Percentiles rank a stretch among this genome's conserved stretches.
These are phyloP conservation scores for Epichloe sibirici DNA, from an alignment of 2,329 filamentous ascomycete genomes.

Conservation along the genomic window DNA sequence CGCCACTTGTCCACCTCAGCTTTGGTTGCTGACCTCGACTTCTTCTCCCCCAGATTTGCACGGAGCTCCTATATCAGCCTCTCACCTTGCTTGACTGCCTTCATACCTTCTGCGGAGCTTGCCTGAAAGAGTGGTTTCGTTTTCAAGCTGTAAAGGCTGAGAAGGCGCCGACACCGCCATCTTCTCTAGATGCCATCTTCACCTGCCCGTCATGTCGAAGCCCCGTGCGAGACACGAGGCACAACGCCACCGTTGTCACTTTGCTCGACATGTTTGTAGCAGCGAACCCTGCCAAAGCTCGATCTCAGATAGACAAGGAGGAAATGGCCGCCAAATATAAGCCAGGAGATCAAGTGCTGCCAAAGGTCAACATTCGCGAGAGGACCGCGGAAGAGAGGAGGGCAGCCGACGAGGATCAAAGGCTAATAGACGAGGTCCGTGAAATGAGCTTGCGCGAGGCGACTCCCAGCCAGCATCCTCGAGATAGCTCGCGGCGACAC, in stretches of 20 bases:
- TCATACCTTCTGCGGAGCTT: constrained; percentile 92
- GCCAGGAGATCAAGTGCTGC: constrained; percentile 70
- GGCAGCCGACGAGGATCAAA: constrained; percentile 53
- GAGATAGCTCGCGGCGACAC: constrained; percentile 17
- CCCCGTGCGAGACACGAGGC: constrained; percentile 70
- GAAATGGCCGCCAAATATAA: constrained; percentile 68
- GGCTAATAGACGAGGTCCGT: constrained; percentile 58
- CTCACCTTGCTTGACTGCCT: constrained; percentile 86
- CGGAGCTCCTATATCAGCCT: constrained; percentile 84
- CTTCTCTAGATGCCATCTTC: constrained; percentile 43
- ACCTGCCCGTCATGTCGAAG: constrained; percentile 92
- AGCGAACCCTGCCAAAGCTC: constrained; percentile 65
- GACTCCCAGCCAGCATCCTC: constrained; percentile 32
- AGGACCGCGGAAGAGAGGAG: constrained; percentile 41
- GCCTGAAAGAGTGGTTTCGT: constrained; percentile 89
- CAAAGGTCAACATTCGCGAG: constrained; percentile 39
- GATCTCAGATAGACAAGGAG: constrained; percentile 58
- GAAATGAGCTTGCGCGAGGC: constrained; percentile 61
- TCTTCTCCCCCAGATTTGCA: constrained; percentile 62
- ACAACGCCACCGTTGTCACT: constrained; percentile 83
- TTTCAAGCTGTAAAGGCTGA: constrained; percentile 57
- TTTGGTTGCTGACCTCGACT: neutral
- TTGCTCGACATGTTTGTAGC: constrained; percentile 79
- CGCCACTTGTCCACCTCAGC: neutral
- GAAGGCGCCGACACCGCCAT: constrained; percentile 34